Conservation (phyloP, 116 monocot species). For the Phalaenopsis hybrid region DNA sequence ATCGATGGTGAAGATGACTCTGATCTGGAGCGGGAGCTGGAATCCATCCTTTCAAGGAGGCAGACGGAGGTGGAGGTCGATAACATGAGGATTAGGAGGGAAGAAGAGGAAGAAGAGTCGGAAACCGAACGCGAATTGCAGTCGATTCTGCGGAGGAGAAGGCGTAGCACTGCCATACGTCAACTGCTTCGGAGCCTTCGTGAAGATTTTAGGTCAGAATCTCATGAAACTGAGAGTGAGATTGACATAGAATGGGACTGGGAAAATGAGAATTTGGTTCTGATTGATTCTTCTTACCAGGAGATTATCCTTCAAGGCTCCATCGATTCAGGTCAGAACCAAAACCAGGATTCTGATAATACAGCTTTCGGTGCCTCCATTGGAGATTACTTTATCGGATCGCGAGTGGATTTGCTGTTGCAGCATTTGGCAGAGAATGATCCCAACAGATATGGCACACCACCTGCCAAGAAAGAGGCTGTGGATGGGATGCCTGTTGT, state of each 20-base stretch:
- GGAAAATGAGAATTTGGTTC: slow-evolving; percentile 28
- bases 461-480: slow-evolving; percentile 48
- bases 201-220: slow-evolving; percentile 17
- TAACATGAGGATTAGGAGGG: not conserved
- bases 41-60: not conserved
- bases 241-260: not conserved
- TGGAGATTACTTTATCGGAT: slow-evolving; percentile 45
- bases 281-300: slow-evolving; percentile 43
- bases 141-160: slow-evolving; percentile 17
- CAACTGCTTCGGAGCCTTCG: slow-evolving; percentile 32
- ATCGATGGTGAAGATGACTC: slow-evolving; percentile 25
- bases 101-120: not conserved
- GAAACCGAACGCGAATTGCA: slow-evolving; percentile 19
- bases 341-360: not conserved
- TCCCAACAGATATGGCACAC: slow-evolving; percentile 47
- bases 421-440: slow-evolving; percentile 63
- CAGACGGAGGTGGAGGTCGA: not conserved
- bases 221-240: slow-evolving; percentile 4
- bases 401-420: slow-evolving; percentile 46
- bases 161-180: slow-evolving; percentile 25
- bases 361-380: slow-evolving; percentile 15
- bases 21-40: slow-evolving; percentile 21
- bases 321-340: slow-evolving; percentile 17
- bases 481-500: slow-evolving; percentile 42
- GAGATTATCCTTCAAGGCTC: slow-evolving; percentile 37